Evolutionary conservation across 257 asterid genomes (phyloP).

Genomic region (Salvia rosmarinus): DNA sequence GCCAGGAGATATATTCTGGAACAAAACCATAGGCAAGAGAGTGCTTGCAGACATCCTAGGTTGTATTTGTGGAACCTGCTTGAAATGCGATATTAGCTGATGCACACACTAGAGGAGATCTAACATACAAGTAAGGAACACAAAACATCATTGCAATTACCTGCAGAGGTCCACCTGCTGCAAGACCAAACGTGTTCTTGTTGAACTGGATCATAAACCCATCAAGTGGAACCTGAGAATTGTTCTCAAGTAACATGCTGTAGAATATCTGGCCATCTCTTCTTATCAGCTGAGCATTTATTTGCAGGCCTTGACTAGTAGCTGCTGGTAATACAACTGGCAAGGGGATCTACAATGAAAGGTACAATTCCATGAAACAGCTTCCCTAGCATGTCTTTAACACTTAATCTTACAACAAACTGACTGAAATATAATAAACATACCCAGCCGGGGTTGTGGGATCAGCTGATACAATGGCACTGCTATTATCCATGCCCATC

Average conservation of each 20-base stretch:
- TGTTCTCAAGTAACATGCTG: slow-evolving; percentile 92
- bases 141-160: slow-evolving; percentile 40
- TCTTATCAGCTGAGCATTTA: slow-evolving; percentile 82
- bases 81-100: slow-evolving; percentile 31
- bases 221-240: slow-evolving; percentile 76
- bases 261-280: slow-evolving; percentile 90
- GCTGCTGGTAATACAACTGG: slow-evolving; percentile 81
- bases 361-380: slow-evolving; percentile 23
- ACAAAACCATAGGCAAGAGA: slow-evolving; percentile 90
- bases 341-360: slow-evolving; percentile 76
- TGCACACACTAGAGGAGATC: slow-evolving; percentile 1
- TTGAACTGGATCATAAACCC: slow-evolving; percentile 99
- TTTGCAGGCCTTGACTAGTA: slow-evolving; percentile 92
- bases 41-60: slow-evolving; percentile 85
- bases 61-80: slow-evolving; percentile 77
- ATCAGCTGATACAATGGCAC: slow-evolving; percentile 72
- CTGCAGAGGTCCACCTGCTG: slow-evolving; percentile 91
- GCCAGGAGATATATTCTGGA: slow-evolving; percentile 82
- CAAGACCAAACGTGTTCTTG: slow-evolving; percentile 97
- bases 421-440: slow-evolving; percentile 29
- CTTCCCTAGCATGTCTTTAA: slow-evolving; percentile 20
- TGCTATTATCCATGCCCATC: slow-evolving; percentile 76
- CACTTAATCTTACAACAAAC: slow-evolving; percentile 1
- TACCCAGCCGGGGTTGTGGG: slow-evolving; percentile 70
- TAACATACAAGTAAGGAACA: background rate